Percentiles rank a stretch among this genome's conserved stretches.
These are phyloP conservation scores for Berberis thunbergii DNA, from an alignment of 164 flowering plant genomes.

Conservation along the genomic window DNA sequence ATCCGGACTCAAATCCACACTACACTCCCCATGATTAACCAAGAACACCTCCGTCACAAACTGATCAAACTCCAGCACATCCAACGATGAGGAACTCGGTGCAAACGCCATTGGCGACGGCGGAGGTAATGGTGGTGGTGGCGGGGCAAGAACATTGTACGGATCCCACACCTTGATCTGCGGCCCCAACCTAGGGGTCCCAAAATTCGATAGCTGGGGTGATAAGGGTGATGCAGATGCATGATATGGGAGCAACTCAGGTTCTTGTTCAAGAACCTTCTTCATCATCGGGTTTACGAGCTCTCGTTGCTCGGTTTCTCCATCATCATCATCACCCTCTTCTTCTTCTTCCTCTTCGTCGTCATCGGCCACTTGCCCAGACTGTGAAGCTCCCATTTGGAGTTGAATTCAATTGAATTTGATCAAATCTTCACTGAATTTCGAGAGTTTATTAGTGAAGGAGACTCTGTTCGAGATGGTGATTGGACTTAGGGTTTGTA, in stretches of 20 bases:
- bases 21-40: constrained; percentile 85
- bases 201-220: constrained; percentile 37
- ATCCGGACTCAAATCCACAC: constrained; percentile 67
- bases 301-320: constrained; percentile 13
- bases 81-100: constrained; percentile 11
- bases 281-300: constrained; percentile 32
- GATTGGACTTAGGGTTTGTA: too few relatives aligned
- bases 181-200: constrained; percentile 82
- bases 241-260: constrained; percentile 60
- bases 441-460: too few relatives aligned
- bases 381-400: constrained; percentile 61
- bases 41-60: constrained; percentile 51
- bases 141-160: constrained; percentile 78
- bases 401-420: background rate
- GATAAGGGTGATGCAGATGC: constrained; percentile 34
- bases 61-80: constrained; percentile 37
- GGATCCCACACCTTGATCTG: constrained; percentile 99
- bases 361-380: constrained; percentile 35
- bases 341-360: constrained; percentile 33
- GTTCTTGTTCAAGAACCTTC: constrained; percentile 90
- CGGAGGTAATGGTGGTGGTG: constrained; percentile 31
- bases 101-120: constrained; percentile 21
- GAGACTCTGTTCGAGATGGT: too few relatives aligned
- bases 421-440: background rate
- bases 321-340: constrained; percentile 24